These are phyloP conservation scores for Solanum tacnaense DNA, from an alignment of 257 asterid genomes.

Conservation along the genomic window DNA sequence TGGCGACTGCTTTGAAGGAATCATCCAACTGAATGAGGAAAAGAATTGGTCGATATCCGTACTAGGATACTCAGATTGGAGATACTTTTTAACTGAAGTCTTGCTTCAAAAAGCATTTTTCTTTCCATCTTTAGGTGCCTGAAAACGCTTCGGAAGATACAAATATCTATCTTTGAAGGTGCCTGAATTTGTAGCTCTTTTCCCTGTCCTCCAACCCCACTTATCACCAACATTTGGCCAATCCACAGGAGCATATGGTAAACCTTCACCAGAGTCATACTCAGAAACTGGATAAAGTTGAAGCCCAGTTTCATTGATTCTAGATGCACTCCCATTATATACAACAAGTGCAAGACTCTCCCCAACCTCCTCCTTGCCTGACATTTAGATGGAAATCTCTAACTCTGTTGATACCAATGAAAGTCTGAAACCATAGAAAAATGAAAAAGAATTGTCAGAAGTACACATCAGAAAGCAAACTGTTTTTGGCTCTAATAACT, in stretches of 20 bases:
- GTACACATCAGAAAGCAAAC: no score
- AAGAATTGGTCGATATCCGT: conserved; percentile 43
- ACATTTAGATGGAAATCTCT: not conserved
- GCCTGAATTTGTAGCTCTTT: conserved; percentile 38
- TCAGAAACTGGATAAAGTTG: conserved; percentile 39
- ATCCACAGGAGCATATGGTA: conserved; percentile 76
- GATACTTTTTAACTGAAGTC: conserved; percentile 39
- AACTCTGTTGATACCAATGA: not conserved
- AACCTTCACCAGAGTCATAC: conserved; percentile 54
- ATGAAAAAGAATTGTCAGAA: not conserved
- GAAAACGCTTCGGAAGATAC: conserved; percentile 40
- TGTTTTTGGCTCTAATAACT: no score
- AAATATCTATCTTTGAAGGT: conserved; percentile 51
- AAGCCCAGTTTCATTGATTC: conserved; percentile 25
- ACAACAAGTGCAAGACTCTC: conserved; percentile 37
- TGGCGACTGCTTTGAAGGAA: conserved; percentile 28
- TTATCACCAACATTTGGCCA: conserved; percentile 81
- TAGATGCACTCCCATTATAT: conserved; percentile 18
- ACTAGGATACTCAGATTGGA: conserved; percentile 40
- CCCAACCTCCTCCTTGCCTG: conserved; percentile 23
- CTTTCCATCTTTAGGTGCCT: not conserved
- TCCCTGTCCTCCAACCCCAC: conserved; percentile 81
- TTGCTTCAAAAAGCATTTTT: conserved; percentile 38
- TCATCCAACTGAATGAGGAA: conserved; percentile 77
- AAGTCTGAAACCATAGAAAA: not conserved